Conservation (phyloP, 768 basidiomycete genomes). For the Suillus subaureus region DNA sequence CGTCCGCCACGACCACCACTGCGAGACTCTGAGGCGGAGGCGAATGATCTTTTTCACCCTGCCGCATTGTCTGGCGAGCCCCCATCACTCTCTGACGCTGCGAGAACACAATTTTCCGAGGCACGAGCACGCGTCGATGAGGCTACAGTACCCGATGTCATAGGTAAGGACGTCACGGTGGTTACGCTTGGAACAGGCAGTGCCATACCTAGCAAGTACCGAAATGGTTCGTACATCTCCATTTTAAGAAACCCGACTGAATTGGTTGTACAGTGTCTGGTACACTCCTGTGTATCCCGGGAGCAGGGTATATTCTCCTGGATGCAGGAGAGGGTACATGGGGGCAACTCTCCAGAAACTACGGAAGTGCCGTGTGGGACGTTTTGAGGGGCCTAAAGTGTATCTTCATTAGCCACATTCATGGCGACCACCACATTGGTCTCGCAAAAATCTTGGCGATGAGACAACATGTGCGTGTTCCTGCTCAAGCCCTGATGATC, state of each 20-base stretch:
- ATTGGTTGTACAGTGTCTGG: constrained; percentile 55
- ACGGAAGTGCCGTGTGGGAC: constrained; percentile 62
- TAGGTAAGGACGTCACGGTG: constrained; percentile 67
- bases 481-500: neutral
- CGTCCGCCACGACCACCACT: constrained; percentile 3
- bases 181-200: constrained; percentile 89
- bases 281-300: constrained; percentile 76
- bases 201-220: constrained; percentile 79
- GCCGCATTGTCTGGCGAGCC: neutral
- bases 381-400: constrained; percentile 72
- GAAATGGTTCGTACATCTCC: constrained; percentile 65
- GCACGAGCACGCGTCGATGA: constrained; percentile 37
- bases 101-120: constrained; percentile 41
- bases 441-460: constrained; percentile 71
- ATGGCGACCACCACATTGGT: constrained; percentile 92
- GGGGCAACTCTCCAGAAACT: constrained; percentile 83
- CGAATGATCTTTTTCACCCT: neutral
- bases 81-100: constrained; percentile 15
- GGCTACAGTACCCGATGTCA: constrained; percentile 16
- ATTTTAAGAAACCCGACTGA: constrained; percentile 7
- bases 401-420: constrained; percentile 88
- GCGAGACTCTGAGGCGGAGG: neutral
- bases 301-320: constrained; percentile 72
- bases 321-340: constrained; percentile 93
- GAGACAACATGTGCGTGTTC: constrained; percentile 58